Base-by-base conservation (phyloP, 495 filamentous ascomycete genomes). In the Daldinia grandis region DNA sequence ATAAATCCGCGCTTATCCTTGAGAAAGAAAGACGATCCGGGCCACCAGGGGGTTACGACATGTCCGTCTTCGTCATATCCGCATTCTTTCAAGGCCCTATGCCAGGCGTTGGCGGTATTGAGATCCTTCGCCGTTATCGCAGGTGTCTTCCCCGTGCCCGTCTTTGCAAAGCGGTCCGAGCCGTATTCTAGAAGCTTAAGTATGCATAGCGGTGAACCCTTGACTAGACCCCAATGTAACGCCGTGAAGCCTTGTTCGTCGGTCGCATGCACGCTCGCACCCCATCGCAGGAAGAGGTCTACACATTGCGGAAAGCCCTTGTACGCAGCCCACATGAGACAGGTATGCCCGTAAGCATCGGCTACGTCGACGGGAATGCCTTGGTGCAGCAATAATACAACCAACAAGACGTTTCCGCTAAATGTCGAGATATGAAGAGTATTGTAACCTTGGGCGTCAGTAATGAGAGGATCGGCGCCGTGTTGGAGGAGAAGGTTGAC, bases 241-340 rank as follows among this genome's bases (percentile, higher is more conserved):
- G 96, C 93, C 2, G 93, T 95, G 74, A 98, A 93, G 6, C 94
- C 95, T 64, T 92, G 89, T 72, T 97, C 93, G 75, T 99, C 95
- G 49, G 87, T 88, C 33, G 92, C 90, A 78, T 96, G 93, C 17
- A 97, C 92, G 77, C 93, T 94, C 33, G 95, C 95, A 27, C 95
- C 95, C 95, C 95, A 99, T 65, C 93, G 89, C 62, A 99, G 79
- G 73, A 97, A 95, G 24, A 98, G 80, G 77, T 98, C 96, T 50
- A 99, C 96, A 74, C 91, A 95, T 24, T 89, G 89, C 0, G 93
- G 91, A 76, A 87, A 97, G 19, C 96, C 96, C 76, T 98, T 99
- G 80, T 99, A 99, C 30, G 94, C 94, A 25, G 96, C 92, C 95
- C 95, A 99, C 95, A 99, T 99, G 58, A 99, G 81, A 38, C 88